phyloP scores from a whole-genome alignment of 768 basidiomycete species.

The Russula foetens region DNA sequence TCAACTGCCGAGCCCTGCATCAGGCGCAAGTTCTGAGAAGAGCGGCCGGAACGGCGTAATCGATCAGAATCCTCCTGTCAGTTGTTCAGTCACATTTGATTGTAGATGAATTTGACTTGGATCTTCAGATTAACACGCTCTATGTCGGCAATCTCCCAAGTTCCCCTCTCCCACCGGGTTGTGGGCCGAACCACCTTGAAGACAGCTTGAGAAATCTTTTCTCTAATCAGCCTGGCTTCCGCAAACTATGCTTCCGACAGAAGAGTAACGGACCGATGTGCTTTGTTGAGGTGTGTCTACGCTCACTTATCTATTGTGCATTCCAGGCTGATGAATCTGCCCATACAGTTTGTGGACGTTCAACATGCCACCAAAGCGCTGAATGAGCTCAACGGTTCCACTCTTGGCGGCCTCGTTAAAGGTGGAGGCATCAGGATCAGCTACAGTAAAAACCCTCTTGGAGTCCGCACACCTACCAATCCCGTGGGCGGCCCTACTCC shows the following conservation, averaged over 20 bases:
- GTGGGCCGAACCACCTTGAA: slow-evolving; percentile 76
- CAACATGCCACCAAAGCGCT: slow-evolving; percentile 78
- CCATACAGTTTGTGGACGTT: slow-evolving; percentile 81
- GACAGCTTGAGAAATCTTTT: slow-evolving; percentile 82
- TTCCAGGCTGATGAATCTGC: background rate
- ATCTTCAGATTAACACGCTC: slow-evolving; percentile 81
- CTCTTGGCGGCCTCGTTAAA: slow-evolving; percentile 86
- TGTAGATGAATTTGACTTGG: background rate
- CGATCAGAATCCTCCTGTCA: slow-evolving; percentile 91
- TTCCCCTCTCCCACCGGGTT: slow-evolving; percentile 59
- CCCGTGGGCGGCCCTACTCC: slow-evolving; percentile 21
- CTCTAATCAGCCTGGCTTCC: slow-evolving; percentile 70
- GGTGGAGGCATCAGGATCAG: slow-evolving; percentile 93
- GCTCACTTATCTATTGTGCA: background rate
- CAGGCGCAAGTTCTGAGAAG: slow-evolving; percentile 44
- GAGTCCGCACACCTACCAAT: slow-evolving; percentile 74
- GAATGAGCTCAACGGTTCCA: slow-evolving; percentile 84
- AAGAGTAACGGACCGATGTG: slow-evolving; percentile 99
- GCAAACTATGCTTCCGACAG: slow-evolving; percentile 89
- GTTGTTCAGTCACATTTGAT: slow-evolving; percentile 19
- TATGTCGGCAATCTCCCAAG: slow-evolving; percentile 98
- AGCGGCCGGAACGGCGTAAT: slow-evolving; percentile 31
- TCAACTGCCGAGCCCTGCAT: slow-evolving; percentile 69
- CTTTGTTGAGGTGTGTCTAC: slow-evolving; percentile 76
- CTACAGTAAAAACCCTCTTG: slow-evolving; percentile 98